Conservation (phyloP, 2,329 filamentous ascomycete species). For the Sporothrix curviconia region DNA sequence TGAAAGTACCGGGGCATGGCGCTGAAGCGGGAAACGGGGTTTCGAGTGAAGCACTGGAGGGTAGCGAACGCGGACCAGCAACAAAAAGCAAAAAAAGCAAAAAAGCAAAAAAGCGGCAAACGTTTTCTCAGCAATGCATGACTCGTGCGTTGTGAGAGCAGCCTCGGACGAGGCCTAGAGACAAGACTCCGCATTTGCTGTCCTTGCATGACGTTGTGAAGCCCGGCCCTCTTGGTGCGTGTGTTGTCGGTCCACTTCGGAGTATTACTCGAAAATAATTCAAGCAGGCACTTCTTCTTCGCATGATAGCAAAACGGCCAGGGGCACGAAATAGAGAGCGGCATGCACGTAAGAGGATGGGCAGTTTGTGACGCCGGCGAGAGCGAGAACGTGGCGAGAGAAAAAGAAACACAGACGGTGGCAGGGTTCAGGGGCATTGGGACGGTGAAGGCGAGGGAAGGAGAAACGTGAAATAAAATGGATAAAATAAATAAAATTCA, state of each 20-base stretch:
- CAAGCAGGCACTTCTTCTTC: not conserved
- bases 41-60: not conserved
- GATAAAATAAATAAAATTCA: not conserved
- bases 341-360: not conserved
- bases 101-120: too few species aligned
- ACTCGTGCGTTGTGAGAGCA: not conserved
- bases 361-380: not conserved
- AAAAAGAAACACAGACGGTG: slow-evolving; percentile 10
- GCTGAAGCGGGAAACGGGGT: slow-evolving; percentile 11
- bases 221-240: not conserved
- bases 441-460: not conserved
- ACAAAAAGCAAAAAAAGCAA: too few species aligned
- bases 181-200: not conserved
- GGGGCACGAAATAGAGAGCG: not conserved
- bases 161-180: not conserved
- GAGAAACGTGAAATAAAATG: not conserved
- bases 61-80: not conserved
- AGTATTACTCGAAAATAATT: not conserved
- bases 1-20: slow-evolving; percentile 11
- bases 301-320: too few species aligned
- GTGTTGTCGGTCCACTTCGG: too few species aligned
- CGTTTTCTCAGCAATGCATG: too few species aligned
- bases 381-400: not conserved
- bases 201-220: slow-evolving; percentile 3
- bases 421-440: slow-evolving; percentile 6